Base-by-base conservation (phyloP, 495 filamentous ascomycete genomes). In the Astrocystis sublimbata region DNA sequence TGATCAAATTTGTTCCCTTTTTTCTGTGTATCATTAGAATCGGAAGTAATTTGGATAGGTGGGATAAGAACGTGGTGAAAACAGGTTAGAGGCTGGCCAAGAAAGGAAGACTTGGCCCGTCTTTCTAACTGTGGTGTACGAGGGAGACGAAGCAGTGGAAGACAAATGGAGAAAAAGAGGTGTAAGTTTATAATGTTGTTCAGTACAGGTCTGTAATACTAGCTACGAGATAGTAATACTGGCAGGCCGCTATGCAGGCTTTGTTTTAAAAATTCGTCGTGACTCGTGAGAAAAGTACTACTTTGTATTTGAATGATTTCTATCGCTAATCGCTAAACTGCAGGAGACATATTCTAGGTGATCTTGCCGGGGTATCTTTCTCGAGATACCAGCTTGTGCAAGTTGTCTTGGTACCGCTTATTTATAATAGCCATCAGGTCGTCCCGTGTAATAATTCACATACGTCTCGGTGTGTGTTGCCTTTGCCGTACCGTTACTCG, bases 401-500 rank as follows among this genome's bases (percentile, higher is more conserved):
- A n/a, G n/a, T n/a, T n/a, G n/a, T n/a, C n/a, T n/a, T n/a, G n/a
- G n/a, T 54, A 56, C 15, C 46, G 30, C 28, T 61, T 10, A 65
- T 47, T 71, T 71, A 51, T 60, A 57, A 13, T 71, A 43, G 6
- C 17, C 68, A 0, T 67, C 68, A 0, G 68, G 68, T 1, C 68
- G 57, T 9, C 68, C 68, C 1, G 68, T 71, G n/a, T 58, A 71
- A 30, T 59, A 71, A 0, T 63, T 65, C 12, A 54, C 24, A 40
- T 66, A 86, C 6, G 77, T 73, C 65, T 85, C 76, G 0, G 84
- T 86, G 71, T 86, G 84, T 31, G 84, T 88, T 6, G 83, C 79
- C 47, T 73, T 78, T 0, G 77, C 73, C 5, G 72, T 70, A 1
- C 85, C 85, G 40, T 72, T 69, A 0, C 78, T 82, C 28, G 68